Conservation (phyloP, 306 rosid genomes). For the Ormosia emarginata region DNA sequence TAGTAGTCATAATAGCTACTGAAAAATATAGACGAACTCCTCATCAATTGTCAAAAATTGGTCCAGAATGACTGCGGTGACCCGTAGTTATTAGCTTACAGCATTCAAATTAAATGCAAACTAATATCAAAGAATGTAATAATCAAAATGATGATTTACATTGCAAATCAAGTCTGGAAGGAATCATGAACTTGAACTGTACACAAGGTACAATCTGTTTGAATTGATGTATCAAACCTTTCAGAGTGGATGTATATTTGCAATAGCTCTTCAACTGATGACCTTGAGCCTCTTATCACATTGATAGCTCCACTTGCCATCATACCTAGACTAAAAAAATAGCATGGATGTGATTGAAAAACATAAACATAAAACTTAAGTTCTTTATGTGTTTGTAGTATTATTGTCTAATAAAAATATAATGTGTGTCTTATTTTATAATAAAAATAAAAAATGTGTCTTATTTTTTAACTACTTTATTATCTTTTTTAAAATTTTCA, state of each 20-base stretch:
- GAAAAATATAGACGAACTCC: neutral
- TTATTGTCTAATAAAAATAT: too few relatives aligned
- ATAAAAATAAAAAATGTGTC: too few relatives aligned
- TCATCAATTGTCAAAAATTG: constrained; percentile 6
- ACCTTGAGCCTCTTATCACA: constrained; percentile 93
- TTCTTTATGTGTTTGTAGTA: too few relatives aligned
- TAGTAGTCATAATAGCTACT: neutral
- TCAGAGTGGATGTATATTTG: constrained; percentile 83
- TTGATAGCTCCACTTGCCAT: constrained; percentile 91
- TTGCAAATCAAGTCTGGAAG: neutral
- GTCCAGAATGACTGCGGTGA: too few relatives aligned
- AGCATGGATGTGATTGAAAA: constrained; percentile 20
- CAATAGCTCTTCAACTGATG: constrained; percentile 72
- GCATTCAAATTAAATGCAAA: too few relatives aligned
- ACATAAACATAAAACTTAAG: too few relatives aligned
- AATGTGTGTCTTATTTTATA: too few relatives aligned
- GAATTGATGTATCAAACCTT: constrained; percentile 44
- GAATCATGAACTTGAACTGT: neutral
- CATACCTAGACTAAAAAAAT: constrained; percentile 58
- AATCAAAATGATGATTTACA: neutral
- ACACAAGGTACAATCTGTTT: neutral
- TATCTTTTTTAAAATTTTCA: too few relatives aligned
- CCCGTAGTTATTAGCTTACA: too few relatives aligned
- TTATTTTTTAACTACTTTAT: too few relatives aligned
- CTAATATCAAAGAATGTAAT: neutral